These are phyloP conservation scores for Batrachochytrium dendrobatidis DNA, from an alignment of 371 early-diverging fungal genomes.

Conservation along the genomic window DNA sequence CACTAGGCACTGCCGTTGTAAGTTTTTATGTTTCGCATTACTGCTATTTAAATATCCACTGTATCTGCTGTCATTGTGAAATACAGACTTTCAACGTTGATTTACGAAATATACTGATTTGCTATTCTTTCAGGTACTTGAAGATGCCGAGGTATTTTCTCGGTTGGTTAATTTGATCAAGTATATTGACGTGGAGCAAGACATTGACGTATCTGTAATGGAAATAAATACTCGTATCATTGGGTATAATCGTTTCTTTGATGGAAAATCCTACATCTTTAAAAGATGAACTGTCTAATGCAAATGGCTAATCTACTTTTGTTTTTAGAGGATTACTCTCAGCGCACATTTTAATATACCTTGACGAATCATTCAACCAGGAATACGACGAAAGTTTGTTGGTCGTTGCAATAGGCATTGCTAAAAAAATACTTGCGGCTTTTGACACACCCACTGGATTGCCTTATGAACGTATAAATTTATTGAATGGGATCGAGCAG, in stretches of 20 bases:
- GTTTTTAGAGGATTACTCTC: constrained; percentile 20
- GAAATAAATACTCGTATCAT: constrained; percentile 27
- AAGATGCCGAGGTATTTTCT: constrained; percentile 11
- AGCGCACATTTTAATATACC: constrained; percentile 14
- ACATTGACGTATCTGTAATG: constrained; percentile 31
- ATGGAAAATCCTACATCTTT: too few relatives aligned
- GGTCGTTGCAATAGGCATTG: constrained; percentile 16
- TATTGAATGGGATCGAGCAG: constrained; percentile 14
- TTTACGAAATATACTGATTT: neutral
- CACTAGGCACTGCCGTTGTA: neutral
- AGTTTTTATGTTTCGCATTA: neutral
- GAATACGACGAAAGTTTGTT: constrained; percentile 17
- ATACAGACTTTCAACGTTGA: too few relatives aligned
- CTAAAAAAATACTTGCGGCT: constrained; percentile 13
- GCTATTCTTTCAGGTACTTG: constrained; percentile 10
- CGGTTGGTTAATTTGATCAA: constrained; percentile 7
- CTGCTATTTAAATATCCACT: constrained; percentile 1
- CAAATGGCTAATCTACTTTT: too few relatives aligned
- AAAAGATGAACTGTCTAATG: too few relatives aligned
- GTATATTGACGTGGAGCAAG: constrained; percentile 11
- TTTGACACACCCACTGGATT: constrained; percentile 29
- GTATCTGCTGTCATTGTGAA: too few relatives aligned
- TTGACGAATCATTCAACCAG: constrained; percentile 4
- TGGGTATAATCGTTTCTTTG: constrained; percentile 5
- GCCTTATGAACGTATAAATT: constrained; percentile 24